Evolutionary conservation across 2,329 filamentous ascomycete species (phyloP).

Genomic region (Cytospora leucostoma): DNA sequence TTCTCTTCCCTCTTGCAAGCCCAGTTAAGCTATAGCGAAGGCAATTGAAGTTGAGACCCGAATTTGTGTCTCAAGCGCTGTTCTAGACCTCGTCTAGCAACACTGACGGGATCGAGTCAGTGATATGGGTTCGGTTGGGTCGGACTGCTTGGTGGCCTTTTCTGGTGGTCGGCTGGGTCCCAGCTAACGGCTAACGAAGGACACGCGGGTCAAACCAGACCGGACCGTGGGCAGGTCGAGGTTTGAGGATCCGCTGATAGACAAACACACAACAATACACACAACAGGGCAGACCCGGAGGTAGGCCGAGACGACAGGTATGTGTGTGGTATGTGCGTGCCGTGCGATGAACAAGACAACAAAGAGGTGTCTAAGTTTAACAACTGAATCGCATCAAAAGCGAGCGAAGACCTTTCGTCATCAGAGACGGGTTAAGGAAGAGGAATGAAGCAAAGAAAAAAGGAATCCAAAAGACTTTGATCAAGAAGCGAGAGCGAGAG

Average conservation of each 20-base stretch:
- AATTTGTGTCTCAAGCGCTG: background rate
- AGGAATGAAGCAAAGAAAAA: conserved; percentile 21
- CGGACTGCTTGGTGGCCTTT: background rate
- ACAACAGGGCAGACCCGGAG: conserved; percentile 14
- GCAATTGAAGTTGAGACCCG: conserved; percentile 1
- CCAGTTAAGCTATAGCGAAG: conserved; percentile 12
- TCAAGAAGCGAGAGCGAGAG: conserved; percentile 1
- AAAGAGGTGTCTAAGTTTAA: conserved; percentile 10
- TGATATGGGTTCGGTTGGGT: background rate
- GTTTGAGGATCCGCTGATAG: conserved; percentile 21
- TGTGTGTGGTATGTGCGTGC: conserved; percentile 4
- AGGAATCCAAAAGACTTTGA: conserved; percentile 4
- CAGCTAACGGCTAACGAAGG: conserved; percentile 12
- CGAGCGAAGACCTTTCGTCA: conserved; percentile 16
- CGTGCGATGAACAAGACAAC: conserved; percentile 5
- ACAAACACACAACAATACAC: background rate
- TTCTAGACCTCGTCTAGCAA: conserved; percentile 13
- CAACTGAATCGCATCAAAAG: conserved; percentile 3
- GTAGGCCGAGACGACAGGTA: conserved; percentile 14
- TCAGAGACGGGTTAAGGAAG: conserved; percentile 14
- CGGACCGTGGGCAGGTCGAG: conserved; percentile 14
- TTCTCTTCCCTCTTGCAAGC: conserved; percentile 18
- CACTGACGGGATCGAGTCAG: conserved; percentile 5
- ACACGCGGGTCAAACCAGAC: conserved; percentile 21
- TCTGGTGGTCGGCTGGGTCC: conserved; percentile 13